Percentiles rank a stretch among this genome's conserved stretches.
Evolutionary conservation across 805 yeast species (phyloP).

Genomic region (Debaryomyces maramus): DNA sequence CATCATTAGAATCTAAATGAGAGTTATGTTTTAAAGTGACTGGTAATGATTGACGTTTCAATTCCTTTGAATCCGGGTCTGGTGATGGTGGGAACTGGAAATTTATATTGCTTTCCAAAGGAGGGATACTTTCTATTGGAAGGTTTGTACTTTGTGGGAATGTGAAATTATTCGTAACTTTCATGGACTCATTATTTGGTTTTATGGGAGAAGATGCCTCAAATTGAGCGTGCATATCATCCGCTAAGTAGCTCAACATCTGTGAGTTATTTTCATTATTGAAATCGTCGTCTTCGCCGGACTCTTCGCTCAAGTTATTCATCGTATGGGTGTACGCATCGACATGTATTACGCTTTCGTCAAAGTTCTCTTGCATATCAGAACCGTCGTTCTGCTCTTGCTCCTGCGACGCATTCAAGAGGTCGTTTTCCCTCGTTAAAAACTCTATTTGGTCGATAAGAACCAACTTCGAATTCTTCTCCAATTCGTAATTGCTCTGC

Average conservation of each 20-base stretch:
- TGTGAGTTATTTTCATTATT: constrained; percentile 14
- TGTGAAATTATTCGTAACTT: constrained; percentile 22
- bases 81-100: constrained; percentile 33
- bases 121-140: not conserved
- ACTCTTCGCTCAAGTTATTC: constrained; percentile 20
- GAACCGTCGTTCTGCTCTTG: constrained; percentile 1
- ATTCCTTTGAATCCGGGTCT: constrained; percentile 26
- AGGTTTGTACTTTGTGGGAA: constrained; percentile 20
- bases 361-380: constrained; percentile 12
- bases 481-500: constrained; percentile 52
- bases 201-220: constrained; percentile 31
- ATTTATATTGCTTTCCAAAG: not conserved
- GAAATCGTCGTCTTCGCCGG: constrained; percentile 6
- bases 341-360: constrained; percentile 8
- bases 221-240: constrained; percentile 16
- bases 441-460: constrained; percentile 56
- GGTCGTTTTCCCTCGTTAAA: constrained; percentile 38
- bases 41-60: constrained; percentile 38
- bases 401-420: not conserved
- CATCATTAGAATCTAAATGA: constrained; percentile 21
- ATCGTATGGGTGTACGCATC: constrained; percentile 17
- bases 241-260: constrained; percentile 23
- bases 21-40: constrained; percentile 24
- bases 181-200: constrained; percentile 17
- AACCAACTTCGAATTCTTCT: constrained; percentile 50